Base-by-base conservation (phyloP, 345 rosid genomes). In the Draba incana region DNA sequence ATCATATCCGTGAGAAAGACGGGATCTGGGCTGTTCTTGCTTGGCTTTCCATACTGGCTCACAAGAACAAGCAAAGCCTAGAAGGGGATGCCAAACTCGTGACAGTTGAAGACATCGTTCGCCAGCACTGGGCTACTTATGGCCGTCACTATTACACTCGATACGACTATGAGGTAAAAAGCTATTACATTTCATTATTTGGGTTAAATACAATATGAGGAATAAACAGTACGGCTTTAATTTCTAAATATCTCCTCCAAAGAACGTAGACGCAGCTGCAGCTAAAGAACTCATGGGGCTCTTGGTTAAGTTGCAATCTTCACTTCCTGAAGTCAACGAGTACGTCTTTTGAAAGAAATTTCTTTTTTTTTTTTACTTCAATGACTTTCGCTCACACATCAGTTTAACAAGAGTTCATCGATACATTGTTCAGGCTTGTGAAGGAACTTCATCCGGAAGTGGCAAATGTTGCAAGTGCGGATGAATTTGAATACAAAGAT, bases 21-120 rank as follows among this genome's bases (percentile, higher is more conserved):
- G 89, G 96, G 64, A 89, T 92, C 61, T 92, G 96, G 96, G 98
- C 98, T 33, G 96, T 92, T 76, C 79, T 92, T 69, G 98, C 98
- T 46, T 92, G 98, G 96, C 77, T 88, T 24, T 92, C 98, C 15
- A 89, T 92, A 30, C 79, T 92, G 53, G 96, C 98, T 69, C 71
- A 77, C 72, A 89, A 85, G 70, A 89, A 92, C 60, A 87, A 81
- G 86, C 89, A 82, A 48, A 87, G 68, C 71, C 80, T 85, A 2
- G 20, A 57, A 57, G 96, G 96, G 37, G 79, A 76, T 64, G 24
- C 63, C 1, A 85, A 84, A 66, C 90, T 92, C 74, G 39, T 35
- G 39, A 35, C 39, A 10, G 39, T 35, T 35, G 39, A 35, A 35
- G 39, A 35, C 39, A 35, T 35, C 10, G 39, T 35, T 35, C 39